Evolutionary conservation across 495 filamentous ascomycete species (phyloP).

Genomic region (Chlorociboria aeruginascens): DNA sequence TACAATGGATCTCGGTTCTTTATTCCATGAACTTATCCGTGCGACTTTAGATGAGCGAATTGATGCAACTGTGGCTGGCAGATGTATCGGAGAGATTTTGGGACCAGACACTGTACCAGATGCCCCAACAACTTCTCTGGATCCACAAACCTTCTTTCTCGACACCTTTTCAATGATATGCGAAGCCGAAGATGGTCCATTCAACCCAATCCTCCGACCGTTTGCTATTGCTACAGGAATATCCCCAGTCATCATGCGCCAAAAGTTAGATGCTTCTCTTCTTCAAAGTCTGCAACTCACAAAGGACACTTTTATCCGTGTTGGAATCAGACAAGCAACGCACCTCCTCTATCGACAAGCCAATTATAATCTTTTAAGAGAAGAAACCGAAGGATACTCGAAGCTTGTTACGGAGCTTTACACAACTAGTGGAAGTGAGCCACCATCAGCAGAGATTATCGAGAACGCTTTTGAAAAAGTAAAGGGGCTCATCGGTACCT

Average conservation of each 20-base stretch:
- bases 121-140: conserved; percentile 30
- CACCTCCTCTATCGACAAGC: conserved; percentile 88
- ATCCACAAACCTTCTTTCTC: conserved; percentile 62
- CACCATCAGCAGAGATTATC: conserved; percentile 49
- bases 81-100: conserved; percentile 61
- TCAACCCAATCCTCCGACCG: conserved; percentile 30
- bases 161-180: conserved; percentile 68
- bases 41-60: conserved; percentile 59
- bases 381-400: conserved; percentile 90
- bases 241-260: conserved; percentile 59
- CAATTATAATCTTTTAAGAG: conserved; percentile 89
- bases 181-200: conserved; percentile 38
- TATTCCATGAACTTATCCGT: conserved; percentile 78
- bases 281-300: conserved; percentile 67
- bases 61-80: conserved; percentile 54
- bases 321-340: conserved; percentile 79
- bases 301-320: conserved; percentile 68
- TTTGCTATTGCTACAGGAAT: conserved; percentile 63
- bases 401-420: conserved; percentile 86
- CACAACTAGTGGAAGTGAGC: conserved; percentile 55
- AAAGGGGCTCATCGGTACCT: conserved; percentile 84
- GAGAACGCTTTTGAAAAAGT: conserved; percentile 59
- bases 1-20: conserved; percentile 45
- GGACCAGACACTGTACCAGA: conserved; percentile 38
- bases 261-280: conserved; percentile 65